These are phyloP conservation scores for Kwoniella sp. DNA, from an alignment of 768 basidiomycete genomes.

Conservation along the genomic window DNA sequence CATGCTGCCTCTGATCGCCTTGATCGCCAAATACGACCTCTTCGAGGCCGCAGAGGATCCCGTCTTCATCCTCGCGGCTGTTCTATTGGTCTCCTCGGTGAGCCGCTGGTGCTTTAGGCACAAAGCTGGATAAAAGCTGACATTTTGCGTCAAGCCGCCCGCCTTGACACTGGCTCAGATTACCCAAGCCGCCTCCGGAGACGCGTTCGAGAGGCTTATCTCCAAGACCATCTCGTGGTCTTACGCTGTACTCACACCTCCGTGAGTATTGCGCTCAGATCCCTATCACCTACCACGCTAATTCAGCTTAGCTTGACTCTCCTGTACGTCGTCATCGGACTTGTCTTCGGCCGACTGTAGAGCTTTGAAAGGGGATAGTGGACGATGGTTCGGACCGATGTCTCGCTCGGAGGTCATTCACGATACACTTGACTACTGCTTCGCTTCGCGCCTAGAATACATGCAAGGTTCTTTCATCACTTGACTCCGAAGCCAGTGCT, in stretches of 20 bases:
- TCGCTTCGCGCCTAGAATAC: no score
- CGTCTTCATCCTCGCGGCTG: slow-evolving; percentile 71
- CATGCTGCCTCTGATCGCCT: slow-evolving; percentile 69
- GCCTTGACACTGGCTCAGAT: slow-evolving; percentile 74
- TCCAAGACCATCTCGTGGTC: slow-evolving; percentile 89
- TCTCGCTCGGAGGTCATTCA: no score
- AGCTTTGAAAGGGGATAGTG: no score
- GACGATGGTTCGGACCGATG: no score
- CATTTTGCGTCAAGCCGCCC: slow-evolving; percentile 58
- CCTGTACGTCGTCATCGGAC: background rate
- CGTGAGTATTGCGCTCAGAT: slow-evolving; percentile 47
- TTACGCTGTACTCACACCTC: slow-evolving; percentile 82
- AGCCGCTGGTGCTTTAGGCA: no score
- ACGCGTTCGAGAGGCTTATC: slow-evolving; percentile 86
- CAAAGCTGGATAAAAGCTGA: no score
- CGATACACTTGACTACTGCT: no score
- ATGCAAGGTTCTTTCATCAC: no score
- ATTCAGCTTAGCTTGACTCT: background rate
- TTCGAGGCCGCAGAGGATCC: slow-evolving; percentile 52
- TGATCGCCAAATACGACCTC: slow-evolving; percentile 55
- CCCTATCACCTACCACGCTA: background rate
- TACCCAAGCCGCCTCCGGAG: slow-evolving; percentile 76
- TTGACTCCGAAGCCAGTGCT: no score
- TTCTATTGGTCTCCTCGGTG: slow-evolving; percentile 68
- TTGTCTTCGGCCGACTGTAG: background rate